Evolutionary conservation across 768 basidiomycete species (phyloP).

Genomic region (Phanerochaete carnosa): DNA sequence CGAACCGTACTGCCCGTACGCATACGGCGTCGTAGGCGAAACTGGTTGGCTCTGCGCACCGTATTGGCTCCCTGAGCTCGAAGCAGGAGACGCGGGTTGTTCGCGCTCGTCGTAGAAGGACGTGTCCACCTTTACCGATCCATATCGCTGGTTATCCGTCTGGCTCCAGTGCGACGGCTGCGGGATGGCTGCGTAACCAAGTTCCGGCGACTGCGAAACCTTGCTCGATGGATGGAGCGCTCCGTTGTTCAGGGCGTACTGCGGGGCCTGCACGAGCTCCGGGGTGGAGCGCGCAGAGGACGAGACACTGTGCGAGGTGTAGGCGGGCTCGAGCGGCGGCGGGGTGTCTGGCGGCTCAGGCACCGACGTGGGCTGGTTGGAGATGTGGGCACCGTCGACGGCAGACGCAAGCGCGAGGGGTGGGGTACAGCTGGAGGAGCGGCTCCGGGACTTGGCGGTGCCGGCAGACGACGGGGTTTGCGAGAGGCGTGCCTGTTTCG

Average conservation of each 20-base stretch:
- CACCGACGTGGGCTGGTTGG: not conserved
- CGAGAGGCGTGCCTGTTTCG: slow-evolving; percentile 30
- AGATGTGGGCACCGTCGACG: slow-evolving; percentile 4
- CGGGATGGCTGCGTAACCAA: slow-evolving; percentile 12
- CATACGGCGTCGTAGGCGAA: slow-evolving; percentile 5
- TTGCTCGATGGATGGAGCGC: slow-evolving; percentile 7
- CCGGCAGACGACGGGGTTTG: slow-evolving; percentile 4
- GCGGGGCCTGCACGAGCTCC: slow-evolving; percentile 11
- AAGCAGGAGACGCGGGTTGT: not conserved
- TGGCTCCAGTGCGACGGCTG: not conserved
- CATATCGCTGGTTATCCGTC: not conserved
- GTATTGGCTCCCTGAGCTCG: not conserved
- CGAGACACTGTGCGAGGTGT: slow-evolving; percentile 7
- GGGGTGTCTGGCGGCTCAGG: slow-evolving; percentile 28
- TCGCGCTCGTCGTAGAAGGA: not conserved
- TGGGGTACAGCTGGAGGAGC: slow-evolving; percentile 11
- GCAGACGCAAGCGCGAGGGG: slow-evolving; percentile 3
- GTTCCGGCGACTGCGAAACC: slow-evolving; percentile 11
- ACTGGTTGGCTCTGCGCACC: not conserved
- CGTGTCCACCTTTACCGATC: not conserved
- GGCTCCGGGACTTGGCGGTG: slow-evolving; percentile 8
- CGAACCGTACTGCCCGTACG: not conserved
- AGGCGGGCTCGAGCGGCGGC: slow-evolving; percentile 26
- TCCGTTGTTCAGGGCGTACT: slow-evolving; percentile 3
- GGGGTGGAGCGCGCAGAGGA: slow-evolving; percentile 18